Evolutionary conservation across 139 green algal genomes (phyloP), one percentile per base, ranked within the genome.

Genomic region (Parachlorella kessleri): DNA sequence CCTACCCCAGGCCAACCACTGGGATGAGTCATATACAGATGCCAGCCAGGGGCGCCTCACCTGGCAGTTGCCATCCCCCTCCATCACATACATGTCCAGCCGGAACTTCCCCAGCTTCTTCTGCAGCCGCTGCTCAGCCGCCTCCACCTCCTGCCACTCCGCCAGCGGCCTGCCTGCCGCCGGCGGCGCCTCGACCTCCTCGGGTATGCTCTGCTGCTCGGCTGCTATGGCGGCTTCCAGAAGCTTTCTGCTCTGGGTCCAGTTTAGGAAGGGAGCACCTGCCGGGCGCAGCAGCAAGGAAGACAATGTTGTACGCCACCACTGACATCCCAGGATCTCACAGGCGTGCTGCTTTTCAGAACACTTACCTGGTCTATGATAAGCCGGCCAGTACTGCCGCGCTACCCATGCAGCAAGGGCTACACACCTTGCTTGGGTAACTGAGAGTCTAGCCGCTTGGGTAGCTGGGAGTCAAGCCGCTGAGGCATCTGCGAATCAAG

Each of bases 21-120:
- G n/a, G n/a, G n/a, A n/a, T n/a, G n/a, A n/a, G n/a, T n/a, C n/a
- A n/a, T n/a, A n/a, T n/a, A n/a, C n/a, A n/a, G n/a, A n/a, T n/a
- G n/a, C n/a, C n/a, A n/a, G n/a, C n/a, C n/a, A n/a, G n/a, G n/a
- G n/a, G n/a, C n/a, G n/a, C n/a, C n/a, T n/a, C n/a, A n/a, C n/a
- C n/a, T 59, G 48, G 48, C 48, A 94, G 77, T 92, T 92, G 33
- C 88, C 90, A 76, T 93, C 91, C 2, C 85, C 86, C 6, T 55
- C 72, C 79, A 91, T 88, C 2, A 88, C 76, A 6, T 87, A 53
- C 81, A 91, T 89, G 28, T 92, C 87, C 59, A 95, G 78, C 18
- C 88, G 85, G 1, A 95, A 73, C 63, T 86, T 85, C 37, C 72
- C 66, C 40, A 95, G 68, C 21, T 91, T 82, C 75, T 86, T 32